Evolutionary conservation across 2,329 filamentous ascomycete genomes (phyloP).

Genomic region (Alternaria sp.): DNA sequence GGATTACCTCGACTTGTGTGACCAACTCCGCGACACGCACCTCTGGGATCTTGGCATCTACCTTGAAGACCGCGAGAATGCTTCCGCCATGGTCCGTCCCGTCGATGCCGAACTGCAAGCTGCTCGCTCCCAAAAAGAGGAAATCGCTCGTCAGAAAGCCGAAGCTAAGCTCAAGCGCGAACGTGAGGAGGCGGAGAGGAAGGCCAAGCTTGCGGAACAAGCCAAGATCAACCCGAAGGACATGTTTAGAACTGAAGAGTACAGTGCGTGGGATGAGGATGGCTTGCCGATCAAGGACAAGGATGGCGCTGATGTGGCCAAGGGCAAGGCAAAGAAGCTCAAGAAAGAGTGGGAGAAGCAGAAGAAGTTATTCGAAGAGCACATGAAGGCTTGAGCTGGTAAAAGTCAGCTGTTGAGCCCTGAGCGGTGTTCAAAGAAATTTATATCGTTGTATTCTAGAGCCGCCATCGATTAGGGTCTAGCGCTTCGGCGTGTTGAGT

Average conservation of each 20-base stretch:
- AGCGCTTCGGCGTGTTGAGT: neutral
- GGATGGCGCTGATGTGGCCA: slow-evolving; percentile 80
- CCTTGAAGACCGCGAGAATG: slow-evolving; percentile 79
- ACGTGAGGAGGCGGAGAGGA: slow-evolving; percentile 66
- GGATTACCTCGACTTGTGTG: slow-evolving; percentile 77
- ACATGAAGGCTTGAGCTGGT: slow-evolving; percentile 11
- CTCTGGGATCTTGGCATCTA: slow-evolving; percentile 86
- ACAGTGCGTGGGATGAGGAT: slow-evolving; percentile 81
- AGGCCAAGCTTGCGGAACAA: slow-evolving; percentile 63
- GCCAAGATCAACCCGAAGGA: slow-evolving; percentile 65
- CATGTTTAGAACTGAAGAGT: slow-evolving; percentile 69
- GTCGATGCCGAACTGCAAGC: slow-evolving; percentile 66
- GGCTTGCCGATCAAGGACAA: slow-evolving; percentile 80
- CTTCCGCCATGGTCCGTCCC: slow-evolving; percentile 77
- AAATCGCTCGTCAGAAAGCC: slow-evolving; percentile 54
- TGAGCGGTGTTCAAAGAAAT: neutral
- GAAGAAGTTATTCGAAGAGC: slow-evolving; percentile 77
- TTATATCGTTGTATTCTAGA: neutral
- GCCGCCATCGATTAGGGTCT: neutral
- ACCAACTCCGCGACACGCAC: slow-evolving; percentile 75
- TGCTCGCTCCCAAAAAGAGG: slow-evolving; percentile 63
- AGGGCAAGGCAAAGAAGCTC: slow-evolving; percentile 81
- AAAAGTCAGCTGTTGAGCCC: neutral
- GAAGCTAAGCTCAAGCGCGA: slow-evolving; percentile 62
- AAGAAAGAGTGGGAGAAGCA: slow-evolving; percentile 90